phyloP scores from a whole-genome alignment of 345 rosid genomes.

The Salix dunnii region DNA sequence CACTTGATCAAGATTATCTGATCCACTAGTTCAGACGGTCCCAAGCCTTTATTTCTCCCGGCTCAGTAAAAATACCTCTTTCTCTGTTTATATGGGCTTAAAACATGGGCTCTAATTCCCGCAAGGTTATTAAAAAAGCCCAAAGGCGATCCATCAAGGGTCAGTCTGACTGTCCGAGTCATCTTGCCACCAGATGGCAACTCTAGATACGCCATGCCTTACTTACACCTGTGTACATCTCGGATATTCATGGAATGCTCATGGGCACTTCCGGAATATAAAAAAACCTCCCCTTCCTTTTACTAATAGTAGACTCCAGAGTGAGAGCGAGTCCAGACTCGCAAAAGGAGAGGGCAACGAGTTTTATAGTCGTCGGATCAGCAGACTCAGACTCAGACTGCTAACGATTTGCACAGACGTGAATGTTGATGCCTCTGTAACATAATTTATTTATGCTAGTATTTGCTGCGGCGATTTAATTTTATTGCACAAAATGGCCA shows the following conservation, averaged over 20 bases:
- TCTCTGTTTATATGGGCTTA: neutral
- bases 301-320: neutral
- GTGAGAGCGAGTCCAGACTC: neutral
- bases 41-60: no score
- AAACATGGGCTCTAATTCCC: neutral
- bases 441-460: neutral
- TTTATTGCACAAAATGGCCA: conserved; percentile 15
- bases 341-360: neutral
- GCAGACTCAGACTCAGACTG: neutral
- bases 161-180: no score
- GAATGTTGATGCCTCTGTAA: neutral
- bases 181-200: neutral
- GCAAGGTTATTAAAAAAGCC: neutral
- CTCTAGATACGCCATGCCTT: neutral
- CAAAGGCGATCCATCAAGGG: neutral
- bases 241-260: neutral
- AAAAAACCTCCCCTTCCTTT: neutral
- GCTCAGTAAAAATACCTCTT: neutral
- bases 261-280: neutral
- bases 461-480: neutral
- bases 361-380: neutral
- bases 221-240: neutral
- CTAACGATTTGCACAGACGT: neutral
- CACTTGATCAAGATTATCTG: no score
- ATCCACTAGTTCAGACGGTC: no score